Evolutionary conservation across 805 yeast species (phyloP).

Genomic region (Ogataea trehalophila): DNA sequence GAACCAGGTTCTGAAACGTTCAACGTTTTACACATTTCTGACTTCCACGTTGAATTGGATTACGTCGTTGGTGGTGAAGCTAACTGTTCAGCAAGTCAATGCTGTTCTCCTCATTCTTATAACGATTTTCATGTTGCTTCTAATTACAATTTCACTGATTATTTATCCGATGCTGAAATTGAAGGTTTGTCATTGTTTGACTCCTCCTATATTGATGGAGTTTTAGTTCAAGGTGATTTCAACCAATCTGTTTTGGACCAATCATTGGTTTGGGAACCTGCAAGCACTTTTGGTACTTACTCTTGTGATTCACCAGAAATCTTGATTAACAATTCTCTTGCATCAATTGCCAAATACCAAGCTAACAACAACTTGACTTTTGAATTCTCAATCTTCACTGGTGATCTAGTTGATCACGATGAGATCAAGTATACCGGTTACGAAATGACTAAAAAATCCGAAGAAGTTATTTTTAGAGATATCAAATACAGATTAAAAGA

Average conservation of each 20-base stretch:
- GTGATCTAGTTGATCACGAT: conserved; percentile 71
- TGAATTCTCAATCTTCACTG: conserved; percentile 65
- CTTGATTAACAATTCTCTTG: conserved; percentile 55
- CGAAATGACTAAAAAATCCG: conserved; percentile 48
- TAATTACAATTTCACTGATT: conserved; percentile 36
- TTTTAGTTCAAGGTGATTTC: conserved; percentile 26
- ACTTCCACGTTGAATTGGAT: conserved; percentile 57
- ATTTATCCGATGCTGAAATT: conserved; percentile 8
- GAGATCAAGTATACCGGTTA: conserved; percentile 42
- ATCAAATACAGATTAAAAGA: conserved; percentile 44
- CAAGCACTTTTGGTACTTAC: conserved; percentile 57
- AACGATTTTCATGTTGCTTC: conserved; percentile 35
- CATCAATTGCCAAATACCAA: conserved; percentile 35
- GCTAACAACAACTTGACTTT: conserved; percentile 32
- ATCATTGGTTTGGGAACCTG: conserved; percentile 40
- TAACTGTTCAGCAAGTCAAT: conserved; percentile 50
- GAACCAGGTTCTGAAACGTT: conserved; percentile 37
- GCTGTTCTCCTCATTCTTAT: conserved; percentile 52
- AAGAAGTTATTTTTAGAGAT: conserved; percentile 44
- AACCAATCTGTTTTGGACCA: conserved; percentile 16
- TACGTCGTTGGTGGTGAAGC: conserved; percentile 52
- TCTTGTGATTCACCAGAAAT: conserved; percentile 63
- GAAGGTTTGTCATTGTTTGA: conserved; percentile 20
- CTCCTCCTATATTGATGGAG: conserved; percentile 27
- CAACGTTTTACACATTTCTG: conserved; percentile 62